Conservation (phyloP, 2,329 filamentous ascomycete genomes). For the Lasiodiplodia citricola region DNA sequence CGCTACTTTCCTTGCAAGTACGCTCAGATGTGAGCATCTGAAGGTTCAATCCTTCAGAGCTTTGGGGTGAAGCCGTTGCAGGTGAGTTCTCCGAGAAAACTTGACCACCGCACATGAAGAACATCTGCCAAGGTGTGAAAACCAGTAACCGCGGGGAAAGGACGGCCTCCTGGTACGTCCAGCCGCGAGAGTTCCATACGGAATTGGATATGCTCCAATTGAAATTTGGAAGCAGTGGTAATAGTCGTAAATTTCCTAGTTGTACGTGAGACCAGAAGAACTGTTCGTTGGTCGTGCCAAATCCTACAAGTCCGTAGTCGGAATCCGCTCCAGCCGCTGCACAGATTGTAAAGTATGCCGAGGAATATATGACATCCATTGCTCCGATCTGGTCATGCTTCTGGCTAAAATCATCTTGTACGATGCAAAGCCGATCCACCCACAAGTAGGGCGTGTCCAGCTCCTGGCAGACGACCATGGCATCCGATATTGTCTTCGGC, state of each 20-base stretch:
- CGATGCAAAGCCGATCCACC: conserved; percentile 12
- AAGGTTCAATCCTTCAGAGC: no score
- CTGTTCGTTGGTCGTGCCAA: neutral
- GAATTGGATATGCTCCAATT: neutral
- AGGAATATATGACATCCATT: neutral
- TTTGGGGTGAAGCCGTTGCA: no score
- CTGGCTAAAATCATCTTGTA: neutral
- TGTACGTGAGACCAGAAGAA: neutral
- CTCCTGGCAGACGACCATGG: neutral
- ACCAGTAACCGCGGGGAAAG: neutral
- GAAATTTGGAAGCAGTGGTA: neutral
- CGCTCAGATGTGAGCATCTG: no score
- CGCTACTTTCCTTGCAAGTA: neutral
- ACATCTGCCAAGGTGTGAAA: neutral
- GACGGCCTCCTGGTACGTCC: no score
- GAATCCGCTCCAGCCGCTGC: neutral
- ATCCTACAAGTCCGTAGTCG: neutral
- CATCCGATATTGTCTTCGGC: neutral
- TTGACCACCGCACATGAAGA: neutral
- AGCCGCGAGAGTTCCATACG: no score
- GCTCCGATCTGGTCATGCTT: neutral
- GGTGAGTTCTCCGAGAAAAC: neutral
- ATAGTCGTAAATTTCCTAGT: neutral
- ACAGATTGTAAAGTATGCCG: neutral
- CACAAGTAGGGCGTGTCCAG: conserved; percentile 13